Percentiles rank a stretch among this genome's conserved stretches.
Conservation (phyloP, 768 basidiomycete genomes). For the Epithele typhae region DNA sequence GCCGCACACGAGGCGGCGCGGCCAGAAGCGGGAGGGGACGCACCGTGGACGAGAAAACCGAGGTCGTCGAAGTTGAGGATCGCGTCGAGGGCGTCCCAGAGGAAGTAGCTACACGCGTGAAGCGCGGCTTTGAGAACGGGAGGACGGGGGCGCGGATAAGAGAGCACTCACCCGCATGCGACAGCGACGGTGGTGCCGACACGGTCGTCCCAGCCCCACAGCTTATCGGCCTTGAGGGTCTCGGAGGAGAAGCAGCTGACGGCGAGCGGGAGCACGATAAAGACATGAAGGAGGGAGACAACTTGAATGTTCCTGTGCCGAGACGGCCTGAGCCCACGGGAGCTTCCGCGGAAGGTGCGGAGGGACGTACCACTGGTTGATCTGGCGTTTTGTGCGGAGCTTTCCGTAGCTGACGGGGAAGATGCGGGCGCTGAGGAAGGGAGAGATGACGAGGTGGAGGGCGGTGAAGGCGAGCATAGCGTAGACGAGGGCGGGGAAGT, state of each 20-base stretch:
- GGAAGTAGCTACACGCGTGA: conserved; percentile 68
- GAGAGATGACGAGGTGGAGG: conserved; percentile 56
- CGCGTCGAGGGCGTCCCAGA: conserved; percentile 81
- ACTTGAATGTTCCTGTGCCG: conserved; percentile 58
- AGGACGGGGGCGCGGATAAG: neutral
- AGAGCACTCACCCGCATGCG: conserved; percentile 55
- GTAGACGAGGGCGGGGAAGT: conserved; percentile 50
- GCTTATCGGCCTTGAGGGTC: conserved; percentile 52
- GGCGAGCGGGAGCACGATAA: conserved; percentile 64
- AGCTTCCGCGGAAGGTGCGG: neutral
- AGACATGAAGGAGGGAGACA: conserved; percentile 69
- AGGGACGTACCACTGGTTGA: conserved; percentile 56
- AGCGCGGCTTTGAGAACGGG: neutral
- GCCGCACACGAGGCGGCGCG: neutral
- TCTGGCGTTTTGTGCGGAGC: conserved; percentile 37
- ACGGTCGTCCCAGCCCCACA: conserved; percentile 68
- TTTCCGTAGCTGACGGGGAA: conserved; percentile 48
- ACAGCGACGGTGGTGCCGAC: conserved; percentile 62
- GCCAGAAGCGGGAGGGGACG: neutral
- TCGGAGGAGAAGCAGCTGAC: conserved; percentile 46
- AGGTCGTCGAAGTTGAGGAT: conserved; percentile 60
- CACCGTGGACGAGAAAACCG: conserved; percentile 78
- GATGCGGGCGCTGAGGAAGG: conserved; percentile 41
- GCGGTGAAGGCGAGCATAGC: conserved; percentile 54
- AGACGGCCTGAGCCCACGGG: neutral